Percentiles rank a stretch among this genome's conserved stretches.
phyloP scores from a whole-genome alignment of 495 filamentous ascomycete species.

The Neurospora sp. region DNA sequence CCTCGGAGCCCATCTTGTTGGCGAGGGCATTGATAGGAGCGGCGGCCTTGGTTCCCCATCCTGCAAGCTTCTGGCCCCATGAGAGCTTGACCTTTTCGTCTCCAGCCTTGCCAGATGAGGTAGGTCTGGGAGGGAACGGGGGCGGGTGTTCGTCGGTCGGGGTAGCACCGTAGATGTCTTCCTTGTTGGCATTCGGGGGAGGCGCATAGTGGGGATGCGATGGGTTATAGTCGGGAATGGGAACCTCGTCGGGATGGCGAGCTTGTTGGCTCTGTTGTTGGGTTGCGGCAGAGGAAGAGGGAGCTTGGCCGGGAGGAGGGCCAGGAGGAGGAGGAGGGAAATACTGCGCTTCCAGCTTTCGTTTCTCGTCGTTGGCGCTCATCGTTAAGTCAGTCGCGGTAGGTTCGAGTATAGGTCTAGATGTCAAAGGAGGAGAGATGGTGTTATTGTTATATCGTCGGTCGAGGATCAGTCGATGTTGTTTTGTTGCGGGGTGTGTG shows the following conservation, averaged over 20 bases:
- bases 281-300: background rate
- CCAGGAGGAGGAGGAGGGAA: conserved; percentile 16
- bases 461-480: background rate
- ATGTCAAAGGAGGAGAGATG: background rate
- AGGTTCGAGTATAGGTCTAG: background rate
- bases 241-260: conserved; percentile 18
- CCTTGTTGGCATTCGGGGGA: background rate
- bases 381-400: background rate
- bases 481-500: background rate
- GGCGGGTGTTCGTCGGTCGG: conserved; percentile 16
- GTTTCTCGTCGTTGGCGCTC: background rate
- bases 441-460: background rate
- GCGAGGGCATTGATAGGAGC: conserved; percentile 59
- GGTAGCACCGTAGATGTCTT: conserved; percentile 19
- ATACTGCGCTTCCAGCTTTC: conserved; percentile 6
- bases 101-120: conserved; percentile 4
- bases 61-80: conserved; percentile 17
- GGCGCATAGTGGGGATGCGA: background rate
- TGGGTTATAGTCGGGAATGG: conserved; percentile 17
- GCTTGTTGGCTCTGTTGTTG: background rate
- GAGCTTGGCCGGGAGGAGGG: conserved; percentile 5
- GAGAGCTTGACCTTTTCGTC: conserved; percentile 8
- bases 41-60: conserved; percentile 28
- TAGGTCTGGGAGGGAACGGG: conserved; percentile 2
- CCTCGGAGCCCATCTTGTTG: conserved; percentile 50